Base-by-base conservation (phyloP, 1,284 basidiomycete species). In the Marasmius fiardii region DNA sequence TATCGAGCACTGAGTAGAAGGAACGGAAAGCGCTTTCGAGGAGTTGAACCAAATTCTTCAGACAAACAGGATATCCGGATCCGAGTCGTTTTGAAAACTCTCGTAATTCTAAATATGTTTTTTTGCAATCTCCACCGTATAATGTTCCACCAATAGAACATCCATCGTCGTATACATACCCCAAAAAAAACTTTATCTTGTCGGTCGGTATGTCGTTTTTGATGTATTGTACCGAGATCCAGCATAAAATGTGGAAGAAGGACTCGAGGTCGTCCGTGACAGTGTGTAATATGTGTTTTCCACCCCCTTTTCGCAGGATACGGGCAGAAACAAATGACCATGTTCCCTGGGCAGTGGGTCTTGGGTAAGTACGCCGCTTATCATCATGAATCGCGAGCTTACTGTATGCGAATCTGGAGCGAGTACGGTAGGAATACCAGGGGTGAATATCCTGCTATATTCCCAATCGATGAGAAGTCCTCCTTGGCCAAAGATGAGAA, bases 401-500 rank as follows among this genome's bases (percentile, higher is more conserved):
- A 55, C 53, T 11, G 24, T 55, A n/a, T 45, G 45, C 31, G 49
- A 45, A 31, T 8, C 10, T 31, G 21, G 52, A 20, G 24, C 20
- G 7, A 16, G 41, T 21, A 14, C 14, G 6, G 24, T 18, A 20
- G 28, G 10, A 4, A 6, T 12, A 26, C 41, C 23, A 39, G 24
- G 21, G 16, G 7, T 21, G 5, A 18, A 31, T 2, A 20, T 20
- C n/a, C 43, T 51, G 4, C 44, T 33, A 18, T 50, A 21, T 7
- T 55, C 53, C 53, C 53, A 55, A 45, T 55, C 53, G 23, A 43
- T 50, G 14, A 55, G 39, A 10, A 48, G 20, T 5, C 53, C 53
- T 4, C 24, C 43, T 34, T 28, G 4, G 4, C 39, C 39, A 16
- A 44, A 39, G 37, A 55, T 55, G 21, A 55, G 39, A 26, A 55